A percentile compares a stretch with the other conserved stretches of the same genome.
Conservation (phyloP, 2,329 filamentous ascomycete genomes). For the Madurella mycetomatis region DNA sequence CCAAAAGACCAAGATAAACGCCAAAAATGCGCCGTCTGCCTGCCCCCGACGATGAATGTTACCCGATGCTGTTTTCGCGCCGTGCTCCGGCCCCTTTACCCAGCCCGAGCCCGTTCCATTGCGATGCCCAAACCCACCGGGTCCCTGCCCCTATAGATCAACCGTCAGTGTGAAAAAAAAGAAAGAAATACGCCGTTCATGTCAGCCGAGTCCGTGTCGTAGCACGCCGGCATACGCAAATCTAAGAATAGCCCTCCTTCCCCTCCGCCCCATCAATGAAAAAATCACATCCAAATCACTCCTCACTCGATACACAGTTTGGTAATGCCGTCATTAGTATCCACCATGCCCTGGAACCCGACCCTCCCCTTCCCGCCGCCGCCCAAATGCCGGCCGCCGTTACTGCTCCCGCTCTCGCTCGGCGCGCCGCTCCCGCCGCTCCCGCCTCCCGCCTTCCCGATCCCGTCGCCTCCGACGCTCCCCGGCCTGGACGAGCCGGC, state of each 20-base stretch:
- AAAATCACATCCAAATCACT: not conserved
- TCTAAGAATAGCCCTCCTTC: not conserved
- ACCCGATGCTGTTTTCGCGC: too few relatives aligned
- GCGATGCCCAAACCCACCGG: too few relatives aligned
- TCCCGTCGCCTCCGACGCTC: slow-evolving; percentile 51
- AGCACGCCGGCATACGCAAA: too few relatives aligned
- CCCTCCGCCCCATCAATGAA: not conserved
- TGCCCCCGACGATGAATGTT: too few relatives aligned
- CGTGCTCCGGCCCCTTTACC: too few relatives aligned
- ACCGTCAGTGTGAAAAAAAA: too few relatives aligned
- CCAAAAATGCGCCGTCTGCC: too few relatives aligned
- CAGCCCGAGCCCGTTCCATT: too few relatives aligned
- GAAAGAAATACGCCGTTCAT: too few relatives aligned
- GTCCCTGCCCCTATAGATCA: too few relatives aligned
- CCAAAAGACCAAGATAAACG: too few relatives aligned
- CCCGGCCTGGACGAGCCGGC: slow-evolving; percentile 60
- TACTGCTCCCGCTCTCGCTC: slow-evolving; percentile 39
- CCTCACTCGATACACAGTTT: slow-evolving; percentile 88
- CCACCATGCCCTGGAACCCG: slow-evolving; percentile 87
- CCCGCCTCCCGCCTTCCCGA: slow-evolving; percentile 44
- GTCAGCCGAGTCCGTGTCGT: too few relatives aligned
- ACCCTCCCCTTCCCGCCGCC: slow-evolving; percentile 56
- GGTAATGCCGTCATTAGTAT: slow-evolving; percentile 93
- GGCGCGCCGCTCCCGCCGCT: slow-evolving; percentile 49
- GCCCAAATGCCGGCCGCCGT: slow-evolving; percentile 35